These are phyloP conservation scores for Daldinia decipiens DNA, from an alignment of 495 filamentous ascomycete species.

Conservation along the genomic window DNA sequence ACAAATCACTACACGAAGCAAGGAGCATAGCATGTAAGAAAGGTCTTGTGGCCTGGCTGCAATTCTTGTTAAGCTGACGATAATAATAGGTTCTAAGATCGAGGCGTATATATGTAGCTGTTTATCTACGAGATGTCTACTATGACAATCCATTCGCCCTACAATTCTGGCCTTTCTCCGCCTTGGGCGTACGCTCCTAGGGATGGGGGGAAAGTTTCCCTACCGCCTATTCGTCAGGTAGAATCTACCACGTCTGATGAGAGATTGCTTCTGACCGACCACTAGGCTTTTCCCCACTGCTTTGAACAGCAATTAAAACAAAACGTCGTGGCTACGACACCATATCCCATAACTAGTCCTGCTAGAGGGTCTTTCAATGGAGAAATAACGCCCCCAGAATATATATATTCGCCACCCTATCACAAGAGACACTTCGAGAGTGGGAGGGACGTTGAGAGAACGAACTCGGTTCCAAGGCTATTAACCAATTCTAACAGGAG, in stretches of 20 bases:
- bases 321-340: constrained; percentile 36
- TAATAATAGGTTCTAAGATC: constrained; percentile 3
- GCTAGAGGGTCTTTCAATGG: constrained; percentile 31
- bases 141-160: constrained; percentile 47
- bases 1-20: not conserved
- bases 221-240: constrained; percentile 60
- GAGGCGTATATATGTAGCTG: not conserved
- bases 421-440: constrained; percentile 52
- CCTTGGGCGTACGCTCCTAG: constrained; percentile 44
- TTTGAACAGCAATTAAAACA: constrained; percentile 37
- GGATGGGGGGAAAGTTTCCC: constrained; percentile 47
- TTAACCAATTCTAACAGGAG: constrained; percentile 44
- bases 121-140: constrained; percentile 48
- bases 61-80: constrained; percentile 7
- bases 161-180: constrained; percentile 33
- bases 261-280: constrained; percentile 31
- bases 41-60: not conserved
- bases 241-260: not conserved
- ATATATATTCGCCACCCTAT: constrained; percentile 50
- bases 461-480: constrained; percentile 49
- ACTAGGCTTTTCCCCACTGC: constrained; percentile 51
- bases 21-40: not conserved
- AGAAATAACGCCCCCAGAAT: constrained; percentile 47
- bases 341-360: constrained; percentile 43
- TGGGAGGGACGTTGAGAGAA: constrained; percentile 44